Conservation (phyloP, 768 basidiomycete genomes). For the Suillus plorans region DNA sequence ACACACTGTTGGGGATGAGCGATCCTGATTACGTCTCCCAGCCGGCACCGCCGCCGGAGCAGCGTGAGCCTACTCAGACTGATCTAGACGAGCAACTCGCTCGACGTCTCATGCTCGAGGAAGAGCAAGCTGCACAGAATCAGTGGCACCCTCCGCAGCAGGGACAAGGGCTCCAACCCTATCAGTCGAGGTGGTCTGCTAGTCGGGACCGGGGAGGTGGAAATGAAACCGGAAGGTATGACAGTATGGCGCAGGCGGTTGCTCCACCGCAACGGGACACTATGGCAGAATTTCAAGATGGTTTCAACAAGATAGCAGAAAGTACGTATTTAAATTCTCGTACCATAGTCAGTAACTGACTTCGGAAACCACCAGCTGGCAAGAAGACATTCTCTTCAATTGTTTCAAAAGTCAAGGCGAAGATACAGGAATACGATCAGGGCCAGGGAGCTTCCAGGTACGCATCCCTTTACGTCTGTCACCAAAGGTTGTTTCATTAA, state of each 20-base stretch:
- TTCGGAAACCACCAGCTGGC: constrained; percentile 46
- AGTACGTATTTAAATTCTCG: constrained; percentile 43
- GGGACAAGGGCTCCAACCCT: constrained; percentile 20
- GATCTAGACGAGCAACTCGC: constrained; percentile 82
- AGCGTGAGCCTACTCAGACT: constrained; percentile 43
- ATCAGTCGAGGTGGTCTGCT: constrained; percentile 18
- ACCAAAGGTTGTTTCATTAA: background rate
- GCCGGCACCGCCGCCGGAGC: constrained; percentile 7
- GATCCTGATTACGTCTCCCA: constrained; percentile 70
- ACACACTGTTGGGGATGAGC: constrained; percentile 79
- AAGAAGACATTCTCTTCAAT: constrained; percentile 76
- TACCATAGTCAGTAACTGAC: background rate
- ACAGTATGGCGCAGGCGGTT: constrained; percentile 11
- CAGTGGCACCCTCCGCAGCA: constrained; percentile 19
- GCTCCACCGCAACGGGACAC: constrained; percentile 45
- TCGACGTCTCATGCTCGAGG: constrained; percentile 67
- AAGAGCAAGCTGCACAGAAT: constrained; percentile 33
- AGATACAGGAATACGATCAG: constrained; percentile 80
- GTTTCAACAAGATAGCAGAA: constrained; percentile 75
- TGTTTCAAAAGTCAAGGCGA: constrained; percentile 77
- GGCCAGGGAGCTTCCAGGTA: constrained; percentile 22
- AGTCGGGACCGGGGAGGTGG: constrained; percentile 11
- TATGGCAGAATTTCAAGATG: constrained; percentile 69
- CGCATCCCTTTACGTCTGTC: background rate
- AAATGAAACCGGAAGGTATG: constrained; percentile 10